Base-by-base conservation (phyloP, 768 basidiomycete species). In the Rubroboletus pulcherrimus region DNA sequence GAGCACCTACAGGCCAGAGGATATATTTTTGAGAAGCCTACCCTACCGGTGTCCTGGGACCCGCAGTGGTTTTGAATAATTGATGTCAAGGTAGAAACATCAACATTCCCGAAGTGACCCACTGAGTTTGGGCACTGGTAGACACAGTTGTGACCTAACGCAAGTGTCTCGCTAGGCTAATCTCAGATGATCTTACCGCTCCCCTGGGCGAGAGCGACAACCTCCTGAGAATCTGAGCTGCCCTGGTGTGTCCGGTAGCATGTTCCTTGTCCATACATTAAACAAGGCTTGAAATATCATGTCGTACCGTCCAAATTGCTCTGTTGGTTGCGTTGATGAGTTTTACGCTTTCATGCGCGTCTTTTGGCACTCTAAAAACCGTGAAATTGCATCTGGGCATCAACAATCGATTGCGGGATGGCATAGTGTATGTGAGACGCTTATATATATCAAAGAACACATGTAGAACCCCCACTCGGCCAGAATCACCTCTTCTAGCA, bases 401-500 rank as follows among this genome's bases (percentile, higher is more conserved):
- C 34, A 50, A 53, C 24, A 54, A 42, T 57, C 15, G 30, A 46
- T 46, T 53, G n/a, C 21, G 7, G 14, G 5, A 40, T 17, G 40
- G 17, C 1, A 41, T 2, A 31, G 2, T 29, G 10, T 14, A 10
- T 33, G 14, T 8, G 15, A 40, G 21, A 40, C 4, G 8, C 21
- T 33, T 21, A 21, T 21, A 21, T 21, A 49, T 0, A 15, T 37
- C 39, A 35, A 12, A 30, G 10, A 42, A 54, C 5, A 41, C 1
- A 66, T 77, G 76, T 77, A 67, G 71, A 71, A 68, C 71, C 59
- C 17, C 64, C 67, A 67, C 66, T 61, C 52, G 39, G 19, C 58
- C 58, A 52, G 53, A 68, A 66, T 59, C 65, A 54, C 64, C 73
- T 65, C 77, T 78, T 63, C 76, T 63, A 67, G 64, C 54, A 52